Conservation (phyloP, 2,329 filamentous ascomycete species). For the Alternaria sp. region DNA sequence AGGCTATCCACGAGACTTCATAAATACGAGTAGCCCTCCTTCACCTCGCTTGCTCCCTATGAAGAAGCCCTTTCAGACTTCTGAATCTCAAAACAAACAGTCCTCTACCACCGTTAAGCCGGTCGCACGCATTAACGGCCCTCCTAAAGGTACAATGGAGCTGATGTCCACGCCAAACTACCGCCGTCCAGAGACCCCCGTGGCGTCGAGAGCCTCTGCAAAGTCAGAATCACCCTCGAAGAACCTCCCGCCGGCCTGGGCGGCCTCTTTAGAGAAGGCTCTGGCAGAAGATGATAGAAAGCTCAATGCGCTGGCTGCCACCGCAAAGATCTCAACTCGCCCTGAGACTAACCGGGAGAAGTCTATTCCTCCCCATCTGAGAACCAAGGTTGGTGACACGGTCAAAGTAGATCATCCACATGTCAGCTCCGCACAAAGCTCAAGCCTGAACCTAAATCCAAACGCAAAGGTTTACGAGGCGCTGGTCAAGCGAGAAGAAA, state of each 20-base stretch:
- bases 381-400: background rate
- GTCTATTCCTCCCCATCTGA: conserved; percentile 14
- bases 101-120: background rate
- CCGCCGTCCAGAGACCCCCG: background rate
- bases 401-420: background rate
- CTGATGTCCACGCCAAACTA: background rate
- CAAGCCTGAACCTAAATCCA: background rate
- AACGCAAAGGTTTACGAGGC: background rate
- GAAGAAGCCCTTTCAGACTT: no score
- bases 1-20: background rate
- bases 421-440: background rate
- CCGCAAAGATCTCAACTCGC: background rate
- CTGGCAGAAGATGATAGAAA: conserved; percentile 2
- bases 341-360: background rate
- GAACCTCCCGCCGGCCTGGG: background rate
- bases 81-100: background rate
- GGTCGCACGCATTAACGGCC: background rate
- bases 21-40: background rate
- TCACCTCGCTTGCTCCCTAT: background rate
- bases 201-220: background rate
- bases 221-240: background rate
- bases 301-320: background rate
- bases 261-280: conserved; percentile 7
- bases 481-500: background rate
- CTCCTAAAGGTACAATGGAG: conserved; percentile 5